Conservation (phyloP, 305 asterid genomes). For the Solanum hybrid region DNA sequence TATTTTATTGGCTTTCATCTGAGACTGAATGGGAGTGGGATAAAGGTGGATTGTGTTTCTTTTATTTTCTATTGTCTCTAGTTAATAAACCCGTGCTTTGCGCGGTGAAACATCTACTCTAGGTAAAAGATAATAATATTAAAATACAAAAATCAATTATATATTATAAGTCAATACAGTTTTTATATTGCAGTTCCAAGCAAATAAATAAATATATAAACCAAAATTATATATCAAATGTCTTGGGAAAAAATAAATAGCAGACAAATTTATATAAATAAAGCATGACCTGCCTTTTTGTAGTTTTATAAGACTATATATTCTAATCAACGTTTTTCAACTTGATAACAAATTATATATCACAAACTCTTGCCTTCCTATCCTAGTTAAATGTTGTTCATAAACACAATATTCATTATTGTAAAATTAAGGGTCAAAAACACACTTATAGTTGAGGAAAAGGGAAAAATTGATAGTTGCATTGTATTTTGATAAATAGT, state of each 20-base stretch:
- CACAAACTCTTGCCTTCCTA: neutral
- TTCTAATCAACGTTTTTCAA: neutral
- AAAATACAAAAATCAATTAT: neutral
- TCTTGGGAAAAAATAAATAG: neutral
- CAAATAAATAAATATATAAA: neutral
- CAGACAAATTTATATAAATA: neutral
- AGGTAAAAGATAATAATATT: neutral
- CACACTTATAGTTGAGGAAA: neutral
- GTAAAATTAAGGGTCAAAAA: neutral
- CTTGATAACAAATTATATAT: neutral
- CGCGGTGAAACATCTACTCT: neutral
- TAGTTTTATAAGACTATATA: neutral
- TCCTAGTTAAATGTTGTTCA: neutral
- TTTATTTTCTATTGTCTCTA: neutral
- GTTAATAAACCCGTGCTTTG: neutral
- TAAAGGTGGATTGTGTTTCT: neutral
- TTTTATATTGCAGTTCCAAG: neutral
- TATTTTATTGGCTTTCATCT: neutral
- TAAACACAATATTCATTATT: neutral
- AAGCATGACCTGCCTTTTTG: neutral
- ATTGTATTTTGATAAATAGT: neutral
- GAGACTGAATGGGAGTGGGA: neutral
- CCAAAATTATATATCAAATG: neutral
- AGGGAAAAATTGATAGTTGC: neutral
- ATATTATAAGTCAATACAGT: neutral